Conservation (phyloP, 1,139 yeast genomes). For the Hyphopichia burtonii region DNA sequence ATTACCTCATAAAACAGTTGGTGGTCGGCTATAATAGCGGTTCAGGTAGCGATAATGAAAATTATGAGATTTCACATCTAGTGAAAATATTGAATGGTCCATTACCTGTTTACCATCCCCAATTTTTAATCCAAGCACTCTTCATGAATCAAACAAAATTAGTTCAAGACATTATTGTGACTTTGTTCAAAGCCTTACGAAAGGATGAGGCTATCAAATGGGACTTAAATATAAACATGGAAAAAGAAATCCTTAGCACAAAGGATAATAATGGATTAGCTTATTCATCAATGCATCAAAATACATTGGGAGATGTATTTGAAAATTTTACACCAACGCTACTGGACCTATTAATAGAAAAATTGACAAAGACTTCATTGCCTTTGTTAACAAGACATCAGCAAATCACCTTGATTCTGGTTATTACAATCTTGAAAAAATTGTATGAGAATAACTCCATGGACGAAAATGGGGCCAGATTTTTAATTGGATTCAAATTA, state of each 20-base stretch:
- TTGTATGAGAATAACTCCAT: slow-evolving; percentile 46
- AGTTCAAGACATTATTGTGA: slow-evolving; percentile 57
- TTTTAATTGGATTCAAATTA: slow-evolving; percentile 69
- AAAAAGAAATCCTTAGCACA: background rate
- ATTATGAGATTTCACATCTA: slow-evolving; percentile 46
- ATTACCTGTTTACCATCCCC: slow-evolving; percentile 89
- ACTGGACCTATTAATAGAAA: slow-evolving; percentile 53
- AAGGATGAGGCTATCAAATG: slow-evolving; percentile 29
- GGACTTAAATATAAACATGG: slow-evolving; percentile 34
- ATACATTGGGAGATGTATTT: slow-evolving; percentile 27
- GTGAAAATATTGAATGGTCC: slow-evolving; percentile 85
- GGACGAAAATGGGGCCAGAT: slow-evolving; percentile 74
- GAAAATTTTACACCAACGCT: slow-evolving; percentile 45
- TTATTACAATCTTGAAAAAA: slow-evolving; percentile 61
- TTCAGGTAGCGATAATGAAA: slow-evolving; percentile 16
- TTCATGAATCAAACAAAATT: slow-evolving; percentile 59
- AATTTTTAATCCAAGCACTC: slow-evolving; percentile 73
- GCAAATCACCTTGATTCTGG: slow-evolving; percentile 75
- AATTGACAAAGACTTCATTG: slow-evolving; percentile 60
- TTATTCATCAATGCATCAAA: slow-evolving; percentile 7
- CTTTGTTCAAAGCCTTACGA: slow-evolving; percentile 52
- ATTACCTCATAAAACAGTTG: slow-evolving; percentile 43
- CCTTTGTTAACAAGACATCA: slow-evolving; percentile 90
- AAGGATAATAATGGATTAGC: slow-evolving; percentile 5
- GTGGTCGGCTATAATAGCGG: slow-evolving; percentile 44